Evolutionary conservation across 2,329 filamentous ascomycete genomes (phyloP), one percentile per base, ranked within the genome.

Genomic region (Aureobasidium vineae): DNA sequence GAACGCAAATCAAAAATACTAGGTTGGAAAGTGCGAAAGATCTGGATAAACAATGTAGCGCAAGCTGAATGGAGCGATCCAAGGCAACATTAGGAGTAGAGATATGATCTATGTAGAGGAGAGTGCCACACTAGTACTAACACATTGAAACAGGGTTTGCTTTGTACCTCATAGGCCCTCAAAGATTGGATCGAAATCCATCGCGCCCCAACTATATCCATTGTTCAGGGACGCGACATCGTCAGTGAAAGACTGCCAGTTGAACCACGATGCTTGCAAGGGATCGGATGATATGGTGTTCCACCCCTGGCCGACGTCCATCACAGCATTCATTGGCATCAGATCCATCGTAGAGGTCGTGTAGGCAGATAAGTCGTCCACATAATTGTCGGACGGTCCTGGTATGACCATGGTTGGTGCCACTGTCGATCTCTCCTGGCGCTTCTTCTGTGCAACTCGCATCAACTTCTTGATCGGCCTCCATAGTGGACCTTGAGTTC

Each of bases 231-330:
- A 19, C 28, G 64, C 45, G 7, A 66, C 31, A 19, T 66, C 64
- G 26, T 66, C 64, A 10, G 53, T 57, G 21, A 66, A 66, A 23
- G 41, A 45, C 26, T 66, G 64, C 64, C 64, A 66, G 31, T 66
- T 66, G 26, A 66, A 50, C 64, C 64, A 66, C 1, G 64, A 66
- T 28, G 41, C 45, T 6, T 66, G 50, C n/a, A 60, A 21, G 8
- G 61, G 61, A 36, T 64, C 61, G 28, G 52, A 26, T 3, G 31
- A 8, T 26, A 38, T 6, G 15, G 47, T n/a, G n/a, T 38, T 54
- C 61, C 61, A 64, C 0, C 21, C 26, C 15, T 63, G 60, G 16
- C 23, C 15, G n/a, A 23, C 5, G 11, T 41, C 36, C 19, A 16
- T 31, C 1, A 33, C 6, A 11, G 36, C 19, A 16, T 53, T 23